These are phyloP conservation scores for Diplosphaera chodatii DNA, from an alignment of 139 green algal genomes.

Conservation along the genomic window DNA sequence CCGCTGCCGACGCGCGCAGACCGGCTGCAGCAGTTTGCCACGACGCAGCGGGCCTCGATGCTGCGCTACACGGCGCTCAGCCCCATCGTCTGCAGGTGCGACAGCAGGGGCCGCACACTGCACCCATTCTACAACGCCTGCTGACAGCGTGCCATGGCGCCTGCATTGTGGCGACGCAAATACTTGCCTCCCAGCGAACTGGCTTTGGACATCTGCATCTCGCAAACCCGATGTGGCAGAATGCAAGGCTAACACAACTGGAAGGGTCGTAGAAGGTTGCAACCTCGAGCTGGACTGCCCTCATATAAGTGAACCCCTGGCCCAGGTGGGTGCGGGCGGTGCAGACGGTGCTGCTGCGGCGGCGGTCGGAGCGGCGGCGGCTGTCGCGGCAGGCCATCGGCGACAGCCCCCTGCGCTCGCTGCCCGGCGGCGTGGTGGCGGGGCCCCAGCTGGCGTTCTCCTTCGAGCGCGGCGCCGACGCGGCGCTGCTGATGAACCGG, in stretches of 20 bases:
- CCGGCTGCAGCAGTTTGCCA: conserved; percentile 17
- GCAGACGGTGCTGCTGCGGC: conserved; percentile 31
- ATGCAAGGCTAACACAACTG: no score
- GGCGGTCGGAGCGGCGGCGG: conserved; percentile 10
- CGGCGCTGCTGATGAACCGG: conserved; percentile 10
- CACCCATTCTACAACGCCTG: no score
- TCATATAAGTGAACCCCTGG: no score
- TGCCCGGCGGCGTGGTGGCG: conserved; percentile 12
- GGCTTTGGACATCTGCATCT: no score
- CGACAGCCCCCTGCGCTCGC: conserved; percentile 3
- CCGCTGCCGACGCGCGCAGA: conserved; percentile 35
- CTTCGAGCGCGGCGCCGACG: conserved; percentile 1
- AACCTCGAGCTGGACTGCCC: no score
- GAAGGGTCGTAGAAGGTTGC: no score
- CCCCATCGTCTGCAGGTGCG: no score
- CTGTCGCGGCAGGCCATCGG: background rate
- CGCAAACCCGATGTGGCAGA: no score
- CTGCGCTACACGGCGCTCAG: conserved; percentile 7
- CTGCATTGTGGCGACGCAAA: no score
- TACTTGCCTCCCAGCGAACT: no score
- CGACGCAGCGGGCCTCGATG: conserved; percentile 17
- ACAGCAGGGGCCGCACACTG: no score
- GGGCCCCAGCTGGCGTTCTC: conserved; percentile 15
- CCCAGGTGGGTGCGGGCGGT: conserved; percentile 31
- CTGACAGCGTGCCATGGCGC: no score